Evolutionary conservation across 2,329 filamentous ascomycete species (phyloP), one percentile per base, ranked within the genome.

Genomic region (Colletotrichum eremochloae): DNA sequence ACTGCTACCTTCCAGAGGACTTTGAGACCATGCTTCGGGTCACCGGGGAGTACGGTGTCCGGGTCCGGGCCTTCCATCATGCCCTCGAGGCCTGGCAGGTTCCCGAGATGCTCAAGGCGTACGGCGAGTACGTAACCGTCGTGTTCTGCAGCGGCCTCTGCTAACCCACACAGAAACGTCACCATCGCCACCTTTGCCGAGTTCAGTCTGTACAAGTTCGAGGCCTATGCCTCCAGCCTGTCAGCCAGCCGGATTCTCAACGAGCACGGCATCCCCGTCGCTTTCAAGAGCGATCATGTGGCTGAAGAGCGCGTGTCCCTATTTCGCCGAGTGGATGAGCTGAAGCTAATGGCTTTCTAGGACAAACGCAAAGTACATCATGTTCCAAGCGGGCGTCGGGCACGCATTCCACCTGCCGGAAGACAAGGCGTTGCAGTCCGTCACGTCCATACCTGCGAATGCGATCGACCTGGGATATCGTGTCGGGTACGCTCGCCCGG

Each of bases 381-480:
- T 84, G 75, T 82, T 79, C 60, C 82, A 84, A 76, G 81, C 83
- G 9, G 82, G 81, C 24, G 79, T 82, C 5, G 83, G 77, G 0
- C 81, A 85, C 68, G 80, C 83, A 1, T 86, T 85, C 70, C 79
- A 81, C 36, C 78, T 86, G 8, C 78, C 83, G 0, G 80, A 79
- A 52, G 78, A 82, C 31, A 80, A 82, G 50, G 83, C 84, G 24
- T 72, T 86, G 18, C 81, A 83, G 63, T 80, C 84, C 5, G 81
- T 87, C 7, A 86, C 84, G 0, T 85, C 83, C 4, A 78, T 85
- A 1, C 85, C 85, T 5, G 85, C 85, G 5, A 80, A 78, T 14
- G 82, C 84, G 3, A 76, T 86, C 1, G 81, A 84, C 44, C 78
- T 85, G 36, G 81, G 81, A 56, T 78, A 84, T 69, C 81, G 85